Evolutionary conservation across 768 basidiomycete genomes (phyloP).

Genomic region (Collybiopsis luxurians): DNA sequence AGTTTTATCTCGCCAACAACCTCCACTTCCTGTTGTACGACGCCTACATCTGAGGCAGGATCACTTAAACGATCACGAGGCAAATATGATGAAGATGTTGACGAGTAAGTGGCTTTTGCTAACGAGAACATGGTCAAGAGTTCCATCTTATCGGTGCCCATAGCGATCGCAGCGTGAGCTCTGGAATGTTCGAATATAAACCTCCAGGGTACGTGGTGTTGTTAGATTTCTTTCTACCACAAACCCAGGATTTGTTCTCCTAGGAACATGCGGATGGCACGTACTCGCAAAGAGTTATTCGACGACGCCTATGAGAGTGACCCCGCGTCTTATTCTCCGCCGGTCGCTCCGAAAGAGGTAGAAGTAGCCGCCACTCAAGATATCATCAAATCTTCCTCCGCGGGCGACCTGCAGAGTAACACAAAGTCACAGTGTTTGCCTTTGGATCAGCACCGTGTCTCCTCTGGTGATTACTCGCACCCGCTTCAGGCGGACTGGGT

Average conservation of each 20-base stretch:
- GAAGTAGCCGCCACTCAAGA: too few species aligned
- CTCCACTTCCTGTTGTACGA: not conserved
- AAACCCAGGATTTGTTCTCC: not conserved
- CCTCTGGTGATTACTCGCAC: too few species aligned
- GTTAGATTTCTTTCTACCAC: not conserved
- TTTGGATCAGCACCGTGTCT: too few species aligned
- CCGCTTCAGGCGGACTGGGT: not conserved
- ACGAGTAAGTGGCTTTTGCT: not conserved
- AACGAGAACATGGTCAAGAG: not conserved
- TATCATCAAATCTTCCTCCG: too few species aligned
- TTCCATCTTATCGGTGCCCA: not conserved
- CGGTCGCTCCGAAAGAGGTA: too few species aligned
- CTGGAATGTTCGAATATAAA: not conserved
- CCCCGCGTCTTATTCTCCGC: not conserved
- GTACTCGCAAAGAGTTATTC: slow-evolving; percentile 17
- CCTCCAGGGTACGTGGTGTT: not conserved
- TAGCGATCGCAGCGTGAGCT: not conserved
- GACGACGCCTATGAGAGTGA: slow-evolving; percentile 22
- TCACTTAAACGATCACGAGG: not conserved
- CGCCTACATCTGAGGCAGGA: not conserved
- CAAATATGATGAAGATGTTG: not conserved
- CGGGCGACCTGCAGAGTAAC: too few species aligned
- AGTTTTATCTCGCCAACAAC: not conserved
- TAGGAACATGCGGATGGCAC: slow-evolving; percentile 15
- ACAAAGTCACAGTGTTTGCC: too few species aligned